A percentile compares a stretch with the other conserved stretches of the same genome.
Evolutionary conservation across 2,329 filamentous ascomycete species (phyloP).

Genomic region (Venturia asperata): DNA sequence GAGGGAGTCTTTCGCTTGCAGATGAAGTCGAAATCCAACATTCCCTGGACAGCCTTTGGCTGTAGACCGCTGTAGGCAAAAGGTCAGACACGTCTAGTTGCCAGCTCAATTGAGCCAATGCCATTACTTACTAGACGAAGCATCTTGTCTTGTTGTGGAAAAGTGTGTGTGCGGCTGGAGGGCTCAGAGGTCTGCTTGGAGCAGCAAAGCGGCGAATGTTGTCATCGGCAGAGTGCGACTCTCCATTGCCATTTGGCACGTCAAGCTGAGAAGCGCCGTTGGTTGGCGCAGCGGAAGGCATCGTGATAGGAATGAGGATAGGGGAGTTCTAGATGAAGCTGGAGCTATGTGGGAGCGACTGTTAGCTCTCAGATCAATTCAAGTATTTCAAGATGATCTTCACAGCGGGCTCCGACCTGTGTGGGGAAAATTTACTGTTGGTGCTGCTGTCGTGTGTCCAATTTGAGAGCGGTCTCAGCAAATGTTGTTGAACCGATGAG

Average conservation of each 20-base stretch:
- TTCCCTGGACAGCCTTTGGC: constrained; percentile 61
- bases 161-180: constrained; percentile 77
- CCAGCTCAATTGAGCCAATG: not conserved
- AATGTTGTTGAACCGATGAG: not conserved
- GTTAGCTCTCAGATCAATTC: not conserved
- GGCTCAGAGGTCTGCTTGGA: constrained; percentile 86
- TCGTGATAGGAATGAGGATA: constrained; percentile 27
- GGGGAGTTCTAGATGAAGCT: not conserved
- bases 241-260: constrained; percentile 27
- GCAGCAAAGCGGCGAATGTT: constrained; percentile 96
- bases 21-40: constrained; percentile 99
- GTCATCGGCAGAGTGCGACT: constrained; percentile 73
- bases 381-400: not conserved
- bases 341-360: not conserved
- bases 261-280: constrained; percentile 28
- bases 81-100: not conserved
- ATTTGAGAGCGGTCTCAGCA: not conserved
- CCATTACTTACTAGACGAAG: constrained; percentile 75
- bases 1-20: constrained; percentile 97
- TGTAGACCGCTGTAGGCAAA: constrained; percentile 65
- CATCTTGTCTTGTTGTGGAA: constrained; percentile 99
- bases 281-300: constrained; percentile 38
- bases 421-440: not conserved
- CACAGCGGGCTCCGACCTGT: not conserved
- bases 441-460: not conserved